These are phyloP conservation scores for Fragaria ananassa DNA, from an alignment of 306 rosid genomes.

Conservation along the genomic window DNA sequence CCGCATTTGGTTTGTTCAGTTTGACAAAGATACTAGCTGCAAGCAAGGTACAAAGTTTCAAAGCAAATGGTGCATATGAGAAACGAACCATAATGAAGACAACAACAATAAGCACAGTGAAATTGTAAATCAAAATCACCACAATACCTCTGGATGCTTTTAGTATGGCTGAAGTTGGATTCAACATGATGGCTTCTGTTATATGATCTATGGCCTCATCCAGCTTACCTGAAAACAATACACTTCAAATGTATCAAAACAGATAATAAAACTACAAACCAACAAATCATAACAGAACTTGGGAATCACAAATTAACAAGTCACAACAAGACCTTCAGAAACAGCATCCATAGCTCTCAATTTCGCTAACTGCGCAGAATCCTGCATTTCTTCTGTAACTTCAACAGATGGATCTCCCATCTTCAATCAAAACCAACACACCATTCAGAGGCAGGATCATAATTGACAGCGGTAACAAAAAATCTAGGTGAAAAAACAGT, in stretches of 20 bases:
- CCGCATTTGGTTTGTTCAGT: slow-evolving; percentile 80
- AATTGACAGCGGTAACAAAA: background rate
- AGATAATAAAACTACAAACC: background rate
- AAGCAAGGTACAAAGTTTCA: slow-evolving; percentile 28
- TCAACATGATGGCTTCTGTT: slow-evolving; percentile 71
- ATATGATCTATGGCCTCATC: slow-evolving; percentile 69
- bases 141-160: slow-evolving; percentile 74
- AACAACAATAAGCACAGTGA: background rate
- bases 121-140: background rate
- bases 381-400: slow-evolving; percentile 62
- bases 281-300: slow-evolving; percentile 12
- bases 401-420: slow-evolving; percentile 59
- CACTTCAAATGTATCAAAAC: slow-evolving; percentile 6
- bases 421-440: slow-evolving; percentile 35
- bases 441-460: background rate
- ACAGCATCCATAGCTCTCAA: slow-evolving; percentile 55
- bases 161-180: slow-evolving; percentile 73
- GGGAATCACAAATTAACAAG: slow-evolving; percentile 3
- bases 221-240: slow-evolving; percentile 46
- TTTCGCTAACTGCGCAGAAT: slow-evolving; percentile 63
- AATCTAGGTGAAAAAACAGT: background rate
- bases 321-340: slow-evolving; percentile 41
- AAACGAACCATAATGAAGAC: background rate
- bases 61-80: slow-evolving; percentile 11
- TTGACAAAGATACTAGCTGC: slow-evolving; percentile 66